Base-by-base conservation (phyloP, 169 alveolate genomes). In the Eimeria praecox region DNA sequence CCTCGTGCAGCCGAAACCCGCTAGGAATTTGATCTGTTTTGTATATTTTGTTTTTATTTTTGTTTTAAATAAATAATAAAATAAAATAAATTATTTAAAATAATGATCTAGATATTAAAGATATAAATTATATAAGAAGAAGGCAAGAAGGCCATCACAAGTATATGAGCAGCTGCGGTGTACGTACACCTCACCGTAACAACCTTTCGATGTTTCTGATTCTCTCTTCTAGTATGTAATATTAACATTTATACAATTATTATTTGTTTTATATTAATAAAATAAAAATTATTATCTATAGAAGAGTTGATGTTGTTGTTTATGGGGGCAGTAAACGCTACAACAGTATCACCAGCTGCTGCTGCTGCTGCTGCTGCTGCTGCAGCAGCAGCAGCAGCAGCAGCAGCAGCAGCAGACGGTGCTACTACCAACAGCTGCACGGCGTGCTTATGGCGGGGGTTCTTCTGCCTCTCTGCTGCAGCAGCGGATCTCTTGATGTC, bases 381-480 rank as follows among this genome's bases (percentile, higher is more conserved):
- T n/a, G 87, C 87, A 40, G 87, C 87, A 77, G 87, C 87, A 77
- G 87, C 87, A 40, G 87, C 87, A 10, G 87, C 80, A 12, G 80
- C 80, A 30, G 80, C 80, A 69, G 80, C 80, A 69, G 44, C 80
- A 69, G 87, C 87, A 46, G 62, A 20, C 62, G 56, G 56, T 12
- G 18, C 27, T 14, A 16, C 66, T 27, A 18, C 62, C 87, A 24
- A 35, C 87, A 24, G 87, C 49, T 77, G 87, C 87, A 77, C 87
- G 87, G n/a, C 52, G 87, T 77, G 87, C 87, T 77, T n/a, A 77
- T 20, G 59, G 62, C n/a, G n/a, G 18, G 59, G 59, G 59, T 73
- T 38, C 20, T 77, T 30, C 87, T 77, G 87, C 87, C 3, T 56
- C 52, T 16, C 80, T 12, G 80, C 80, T 6, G 59, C 87, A 44